Evolutionary conservation across 1,284 basidiomycete species (phyloP).

Genomic region (Ustilago sp.): DNA sequence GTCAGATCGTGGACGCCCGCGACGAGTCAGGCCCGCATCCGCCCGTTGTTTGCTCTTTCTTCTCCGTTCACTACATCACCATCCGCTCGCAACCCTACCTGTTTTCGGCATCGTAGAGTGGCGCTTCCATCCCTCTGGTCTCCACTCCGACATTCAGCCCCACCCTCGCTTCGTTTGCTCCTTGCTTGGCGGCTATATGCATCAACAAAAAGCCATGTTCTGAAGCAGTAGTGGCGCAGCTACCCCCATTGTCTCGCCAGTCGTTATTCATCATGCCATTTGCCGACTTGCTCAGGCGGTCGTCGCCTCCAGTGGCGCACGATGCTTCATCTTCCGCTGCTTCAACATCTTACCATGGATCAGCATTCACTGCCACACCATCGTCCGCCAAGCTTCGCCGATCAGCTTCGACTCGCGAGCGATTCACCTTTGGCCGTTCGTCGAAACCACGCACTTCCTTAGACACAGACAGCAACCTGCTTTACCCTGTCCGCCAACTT

Average conservation of each 20-base stretch:
- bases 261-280: conserved; percentile 26
- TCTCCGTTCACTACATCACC: background rate
- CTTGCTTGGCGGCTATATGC: background rate
- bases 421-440: conserved; percentile 19
- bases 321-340: background rate
- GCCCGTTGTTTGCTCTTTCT: background rate
- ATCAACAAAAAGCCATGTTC: background rate
- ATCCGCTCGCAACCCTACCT: background rate
- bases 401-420: conserved; percentile 8
- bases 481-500: conserved; percentile 18
- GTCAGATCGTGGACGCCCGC: background rate
- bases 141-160: conserved; percentile 14
- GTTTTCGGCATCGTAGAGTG: background rate
- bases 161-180: background rate
- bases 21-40: background rate
- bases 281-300: conserved; percentile 27
- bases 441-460: conserved; percentile 10
- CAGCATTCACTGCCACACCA: background rate
- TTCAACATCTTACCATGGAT: conserved; percentile 13
- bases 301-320: conserved; percentile 1
- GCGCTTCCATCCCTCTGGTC: background rate
- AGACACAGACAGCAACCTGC: conserved; percentile 16
- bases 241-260: background rate
- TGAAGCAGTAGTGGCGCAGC: conserved; percentile 15
- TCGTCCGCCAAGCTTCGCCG: conserved; percentile 12